These are phyloP conservation scores for Solanum ossicruentum DNA, from an alignment of 257 asterid species.

Conservation along the genomic window DNA sequence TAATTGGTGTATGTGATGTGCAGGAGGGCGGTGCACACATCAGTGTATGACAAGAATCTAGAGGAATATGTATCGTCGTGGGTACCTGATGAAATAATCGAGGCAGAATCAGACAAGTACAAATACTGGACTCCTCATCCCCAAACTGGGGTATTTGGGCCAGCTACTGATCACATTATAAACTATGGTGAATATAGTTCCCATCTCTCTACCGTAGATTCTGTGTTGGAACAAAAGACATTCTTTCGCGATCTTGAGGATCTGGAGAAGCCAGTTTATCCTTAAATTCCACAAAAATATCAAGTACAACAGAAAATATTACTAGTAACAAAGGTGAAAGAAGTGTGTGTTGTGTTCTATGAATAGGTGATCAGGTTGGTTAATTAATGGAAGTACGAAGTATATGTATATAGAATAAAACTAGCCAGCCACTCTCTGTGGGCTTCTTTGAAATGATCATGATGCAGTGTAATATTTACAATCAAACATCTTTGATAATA, in stretches of 20 bases:
- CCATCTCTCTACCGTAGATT: constrained; percentile 2
- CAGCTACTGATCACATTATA: constrained; percentile 30
- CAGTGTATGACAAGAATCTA: constrained; percentile 69
- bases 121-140: constrained; percentile 86
- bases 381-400: background rate
- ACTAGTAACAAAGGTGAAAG: background rate
- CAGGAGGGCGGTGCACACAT: constrained; percentile 68
- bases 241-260: constrained; percentile 77
- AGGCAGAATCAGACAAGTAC: constrained; percentile 24
- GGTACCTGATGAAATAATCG: constrained; percentile 53
- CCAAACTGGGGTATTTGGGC: constrained; percentile 79
- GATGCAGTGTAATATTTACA: background rate
- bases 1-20: background rate
- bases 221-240: constrained; percentile 76
- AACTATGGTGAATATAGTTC: background rate
- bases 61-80: constrained; percentile 41
- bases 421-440: background rate
- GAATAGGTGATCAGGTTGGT: background rate
- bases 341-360: background rate
- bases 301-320: background rate
- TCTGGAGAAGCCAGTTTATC: constrained; percentile 49
- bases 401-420: background rate
- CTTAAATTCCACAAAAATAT: background rate
- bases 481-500: background rate
- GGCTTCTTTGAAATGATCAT: background rate